A percentile compares a stretch with the other conserved stretches of the same genome.
Conservation (phyloP, 2,329 filamentous ascomycete genomes). For the Diaporthe aspalathi region DNA sequence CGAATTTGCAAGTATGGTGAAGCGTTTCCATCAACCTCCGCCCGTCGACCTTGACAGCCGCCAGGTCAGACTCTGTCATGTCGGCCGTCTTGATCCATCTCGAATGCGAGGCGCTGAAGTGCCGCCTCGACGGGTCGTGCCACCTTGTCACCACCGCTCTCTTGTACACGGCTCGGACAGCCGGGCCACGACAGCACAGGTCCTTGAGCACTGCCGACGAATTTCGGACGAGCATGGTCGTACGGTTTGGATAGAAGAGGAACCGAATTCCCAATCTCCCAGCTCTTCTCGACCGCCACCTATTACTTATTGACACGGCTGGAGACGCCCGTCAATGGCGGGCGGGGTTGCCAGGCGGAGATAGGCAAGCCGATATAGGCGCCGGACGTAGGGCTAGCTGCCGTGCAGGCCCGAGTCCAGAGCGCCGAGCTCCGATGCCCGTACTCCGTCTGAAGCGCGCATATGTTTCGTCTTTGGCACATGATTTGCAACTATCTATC, state of each 20-base stretch:
- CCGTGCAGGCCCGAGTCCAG: background rate
- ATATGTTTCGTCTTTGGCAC: background rate
- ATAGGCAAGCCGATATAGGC: background rate
- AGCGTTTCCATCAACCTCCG: conserved; percentile 71
- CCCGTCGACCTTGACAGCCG: conserved; percentile 64
- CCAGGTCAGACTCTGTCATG: conserved; percentile 36
- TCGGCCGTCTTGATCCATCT: conserved; percentile 25
- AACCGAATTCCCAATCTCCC: fast-evolving
- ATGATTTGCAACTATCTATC: background rate
- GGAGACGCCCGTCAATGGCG: background rate
- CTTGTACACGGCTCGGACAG: background rate
- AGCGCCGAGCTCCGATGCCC: background rate
- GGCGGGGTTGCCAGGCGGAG: conserved; percentile 4
- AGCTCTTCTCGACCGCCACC: background rate
- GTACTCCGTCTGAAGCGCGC: background rate
- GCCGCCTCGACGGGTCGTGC: conserved; percentile 1
- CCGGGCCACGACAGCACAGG: background rate
- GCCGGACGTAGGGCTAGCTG: background rate
- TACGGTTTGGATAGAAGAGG: background rate
- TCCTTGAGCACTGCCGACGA: background rate
- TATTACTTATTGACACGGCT: background rate
- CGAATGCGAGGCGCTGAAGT: conserved; percentile 25
- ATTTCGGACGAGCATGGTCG: background rate
- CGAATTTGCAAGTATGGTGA: conserved; percentile 75
- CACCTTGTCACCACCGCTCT: background rate